phyloP scores from a whole-genome alignment of 371 early-diverging fungal species.

The Circinella minor region DNA sequence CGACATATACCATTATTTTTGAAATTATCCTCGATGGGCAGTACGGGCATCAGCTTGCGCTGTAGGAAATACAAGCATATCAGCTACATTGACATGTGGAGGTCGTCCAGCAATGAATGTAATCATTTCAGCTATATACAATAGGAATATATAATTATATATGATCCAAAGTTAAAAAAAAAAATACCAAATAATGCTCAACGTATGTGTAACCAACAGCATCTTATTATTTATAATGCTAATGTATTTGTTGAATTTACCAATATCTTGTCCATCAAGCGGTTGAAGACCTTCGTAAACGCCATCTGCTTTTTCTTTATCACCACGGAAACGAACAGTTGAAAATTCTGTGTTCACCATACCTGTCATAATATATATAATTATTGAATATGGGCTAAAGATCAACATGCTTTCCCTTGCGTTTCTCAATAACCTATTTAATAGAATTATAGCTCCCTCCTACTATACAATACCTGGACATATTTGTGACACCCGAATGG shows the following conservation, averaged over 20 bases:
- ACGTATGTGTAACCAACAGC: too few relatives aligned
- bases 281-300: constrained; percentile 82
- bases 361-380: neutral
- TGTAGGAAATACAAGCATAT: constrained; percentile 46
- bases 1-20: too few relatives aligned
- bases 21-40: neutral
- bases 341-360: constrained; percentile 95
- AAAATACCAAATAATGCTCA: neutral
- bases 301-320: constrained; percentile 78
- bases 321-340: constrained; percentile 82
- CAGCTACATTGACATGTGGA: constrained; percentile 82
- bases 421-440: too few relatives aligned
- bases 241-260: constrained; percentile 24
- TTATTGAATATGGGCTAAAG: too few relatives aligned
- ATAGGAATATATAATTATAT: too few relatives aligned
- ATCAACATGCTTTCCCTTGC: too few relatives aligned
- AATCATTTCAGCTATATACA: constrained; percentile 70
- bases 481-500: constrained; percentile 78
- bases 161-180: neutral
- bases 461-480: constrained; percentile 59
- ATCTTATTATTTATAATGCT: too few relatives aligned
- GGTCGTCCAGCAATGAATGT: constrained; percentile 84
- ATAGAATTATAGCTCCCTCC: too few relatives aligned
- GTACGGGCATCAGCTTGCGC: neutral
- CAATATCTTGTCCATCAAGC: constrained; percentile 70